Evolutionary conservation across 192 early-diverging fungal species (phyloP), one percentile per base, ranked within the genome.

Genomic region (Helicostylum pulchrum): DNA sequence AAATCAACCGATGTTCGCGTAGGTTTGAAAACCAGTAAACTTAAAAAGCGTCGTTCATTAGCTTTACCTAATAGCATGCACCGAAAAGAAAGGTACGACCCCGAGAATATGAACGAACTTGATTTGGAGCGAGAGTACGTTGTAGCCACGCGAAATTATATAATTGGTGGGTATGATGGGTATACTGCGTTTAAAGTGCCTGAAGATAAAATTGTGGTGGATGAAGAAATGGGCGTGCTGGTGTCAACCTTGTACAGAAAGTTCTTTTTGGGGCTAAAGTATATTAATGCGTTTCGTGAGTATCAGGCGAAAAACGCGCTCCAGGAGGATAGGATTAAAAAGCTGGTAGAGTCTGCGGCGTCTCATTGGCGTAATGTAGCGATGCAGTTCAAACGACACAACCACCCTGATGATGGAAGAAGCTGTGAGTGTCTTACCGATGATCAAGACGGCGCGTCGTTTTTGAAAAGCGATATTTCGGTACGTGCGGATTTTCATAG

Each of bases 151-250:
- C 75, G 87, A 14, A 61, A 76, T 53, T 88, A 89, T 69, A 73
- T 89, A 78, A 84, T 83, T 61, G 61, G 62, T 3, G 87, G 87
- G 1, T 79, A 82, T 61, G 87, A 89, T 57, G 87, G 87, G 1
- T 89, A 78, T 61, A 69, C 59, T 1, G 64, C 73, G 9, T 62
- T 89, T 20, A 74, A 62, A 12, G 46, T 63, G 15, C 63, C 68
- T 5, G 67, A 69, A 7, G 74, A 80, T 34, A 65, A 84, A 52
- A 56, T 71, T 26, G 10, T 89, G 2, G 70, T 89, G 2, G 87
- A 87, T 56, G 79, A 87, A 36, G 87, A 88, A 52, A 81, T 77
- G 62, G 85, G 87, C 4, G 71, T 89, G 20, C 66, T 80, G 7
- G 72, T 87, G 19, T 72, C 81, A 7, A 78, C 83, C 15, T 53